Evolutionary conservation across 768 basidiomycete species (phyloP), one percentile per base, ranked within the genome.

Genomic region (Boletus bicolor): DNA sequence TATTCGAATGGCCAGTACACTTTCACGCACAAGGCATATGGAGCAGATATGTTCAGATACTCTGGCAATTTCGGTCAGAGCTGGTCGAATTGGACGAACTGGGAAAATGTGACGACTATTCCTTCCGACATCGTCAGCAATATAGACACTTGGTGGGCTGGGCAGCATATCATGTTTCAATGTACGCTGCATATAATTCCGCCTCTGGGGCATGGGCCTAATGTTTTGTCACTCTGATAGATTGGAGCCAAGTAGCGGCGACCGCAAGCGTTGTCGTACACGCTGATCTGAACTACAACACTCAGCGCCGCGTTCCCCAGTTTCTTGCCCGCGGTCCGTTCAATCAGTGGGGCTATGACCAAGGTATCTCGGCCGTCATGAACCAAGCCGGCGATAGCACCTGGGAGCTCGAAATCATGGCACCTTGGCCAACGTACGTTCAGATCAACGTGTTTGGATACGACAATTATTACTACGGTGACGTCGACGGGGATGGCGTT

Each of bases 381-480:
- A 73, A 71, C 30, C 82, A 84, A 54, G 79, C 79, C 46, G 71
- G 74, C 7, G 79, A 91, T 45, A 81, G 86, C 49, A 76, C 77
- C 48, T 96, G 93, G 92, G 85, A 91, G 58, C 79, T 94, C 45
- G 87, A 93, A 70, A 86, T 96, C 67, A 93, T 93, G 87, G 82
- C 90, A 34, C 75, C 81, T 11, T 97, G 94, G 94, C 94, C 94
- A 6, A 87, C 90, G 1, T 93, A 84, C 62, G 76, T 96, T 32
- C 91, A 97, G 70, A 77, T 96, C 53, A 95, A 96, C 73, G 87
- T 96, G 50, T 96, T 86, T 77, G 88, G 84, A 54, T 94, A 85
- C 69, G 93, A 95, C 67, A 84, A 95, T 64, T 97, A 83, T 75
- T 97, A 87, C 76, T 96, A 95, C 62, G 94, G 94, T 56, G 94